These are phyloP conservation scores for Chaetomium olivaceum DNA, from an alignment of 2,329 filamentous ascomycete species.

Conservation along the genomic window DNA sequence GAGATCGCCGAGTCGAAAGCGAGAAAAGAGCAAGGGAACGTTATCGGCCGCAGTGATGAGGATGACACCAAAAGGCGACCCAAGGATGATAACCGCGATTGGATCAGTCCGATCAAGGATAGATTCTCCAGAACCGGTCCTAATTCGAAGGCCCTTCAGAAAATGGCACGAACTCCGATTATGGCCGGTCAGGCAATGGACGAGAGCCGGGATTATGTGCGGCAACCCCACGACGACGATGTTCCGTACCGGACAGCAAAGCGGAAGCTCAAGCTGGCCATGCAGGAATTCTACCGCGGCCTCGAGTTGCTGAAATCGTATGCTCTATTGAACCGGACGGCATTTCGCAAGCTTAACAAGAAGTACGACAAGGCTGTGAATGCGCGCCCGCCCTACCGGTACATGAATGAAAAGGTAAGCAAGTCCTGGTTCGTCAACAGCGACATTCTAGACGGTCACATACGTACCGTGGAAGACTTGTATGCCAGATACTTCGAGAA, in stretches of 20 bases:
- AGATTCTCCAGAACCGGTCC: conserved; percentile 58
- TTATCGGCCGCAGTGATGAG: conserved; percentile 31
- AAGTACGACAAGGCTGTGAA: conserved; percentile 94
- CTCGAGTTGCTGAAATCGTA: conserved; percentile 92
- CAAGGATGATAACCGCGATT: conserved; percentile 37
- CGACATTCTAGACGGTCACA: conserved; percentile 76
- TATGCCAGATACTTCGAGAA: conserved; percentile 94
- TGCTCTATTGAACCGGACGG: conserved; percentile 83
- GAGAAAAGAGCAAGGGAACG: conserved; percentile 38
- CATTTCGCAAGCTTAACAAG: conserved; percentile 97
- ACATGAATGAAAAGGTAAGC: conserved; percentile 90
- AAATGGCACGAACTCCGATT: conserved; percentile 55
- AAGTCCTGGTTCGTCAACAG: conserved; percentile 90
- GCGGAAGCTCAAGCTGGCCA: conserved; percentile 82
- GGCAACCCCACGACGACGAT: conserved; percentile 54
- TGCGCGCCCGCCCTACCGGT: conserved; percentile 73
- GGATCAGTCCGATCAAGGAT: conserved; percentile 56
- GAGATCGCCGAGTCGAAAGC: conserved; percentile 59
- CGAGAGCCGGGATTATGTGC: conserved; percentile 51
- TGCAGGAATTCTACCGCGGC: conserved; percentile 91
- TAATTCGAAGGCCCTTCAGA: conserved; percentile 60
- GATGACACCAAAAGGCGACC: conserved; percentile 33
- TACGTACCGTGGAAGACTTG: conserved; percentile 81
- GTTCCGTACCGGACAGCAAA: conserved; percentile 88
- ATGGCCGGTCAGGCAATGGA: conserved; percentile 38